phyloP scores from a whole-genome alignment of 163 green algal genomes.

The Coccomyxa subellipsoidea region DNA sequence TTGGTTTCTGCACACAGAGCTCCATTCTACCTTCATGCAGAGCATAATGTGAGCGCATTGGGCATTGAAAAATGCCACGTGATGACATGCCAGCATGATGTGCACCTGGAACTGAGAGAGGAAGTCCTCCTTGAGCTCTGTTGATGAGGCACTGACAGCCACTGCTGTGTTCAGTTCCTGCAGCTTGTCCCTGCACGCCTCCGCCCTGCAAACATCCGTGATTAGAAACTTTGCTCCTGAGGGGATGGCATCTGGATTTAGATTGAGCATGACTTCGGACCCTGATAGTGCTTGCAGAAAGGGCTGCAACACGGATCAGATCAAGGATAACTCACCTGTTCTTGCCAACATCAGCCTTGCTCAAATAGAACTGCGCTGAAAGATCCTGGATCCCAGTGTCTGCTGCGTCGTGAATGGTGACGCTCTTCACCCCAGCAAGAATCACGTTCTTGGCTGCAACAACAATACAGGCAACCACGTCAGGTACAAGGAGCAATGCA shows the following conservation, averaged over 20 bases:
- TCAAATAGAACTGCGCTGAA: slow-evolving; percentile 94
- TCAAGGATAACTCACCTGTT: slow-evolving; percentile 53
- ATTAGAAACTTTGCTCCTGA: too few species aligned
- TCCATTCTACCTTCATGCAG: too few species aligned
- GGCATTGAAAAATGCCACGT: too few species aligned
- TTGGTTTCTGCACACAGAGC: too few species aligned
- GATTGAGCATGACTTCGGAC: too few species aligned
- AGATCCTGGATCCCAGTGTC: slow-evolving; percentile 71
- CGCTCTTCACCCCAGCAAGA: slow-evolving; percentile 87
- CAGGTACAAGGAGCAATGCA: too few species aligned
- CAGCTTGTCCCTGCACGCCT: slow-evolving; percentile 84
- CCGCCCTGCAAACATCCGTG: slow-evolving; percentile 40
- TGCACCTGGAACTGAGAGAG: neutral
- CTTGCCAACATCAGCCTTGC: slow-evolving; percentile 80
- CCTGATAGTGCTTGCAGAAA: too few species aligned
- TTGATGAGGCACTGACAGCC: slow-evolving; percentile 43
- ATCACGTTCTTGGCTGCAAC: slow-evolving; percentile 98
- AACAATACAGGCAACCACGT: too few species aligned
- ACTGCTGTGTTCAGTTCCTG: slow-evolving; percentile 96
- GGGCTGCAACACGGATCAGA: too few species aligned
- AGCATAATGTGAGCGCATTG: too few species aligned
- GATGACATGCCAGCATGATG: neutral
- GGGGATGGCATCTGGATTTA: too few species aligned
- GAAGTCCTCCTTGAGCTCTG: neutral
- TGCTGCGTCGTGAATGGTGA: slow-evolving; percentile 84